phyloP scores from a whole-genome alignment of 345 rosid genomes.

The Gossypium sturtianum region DNA sequence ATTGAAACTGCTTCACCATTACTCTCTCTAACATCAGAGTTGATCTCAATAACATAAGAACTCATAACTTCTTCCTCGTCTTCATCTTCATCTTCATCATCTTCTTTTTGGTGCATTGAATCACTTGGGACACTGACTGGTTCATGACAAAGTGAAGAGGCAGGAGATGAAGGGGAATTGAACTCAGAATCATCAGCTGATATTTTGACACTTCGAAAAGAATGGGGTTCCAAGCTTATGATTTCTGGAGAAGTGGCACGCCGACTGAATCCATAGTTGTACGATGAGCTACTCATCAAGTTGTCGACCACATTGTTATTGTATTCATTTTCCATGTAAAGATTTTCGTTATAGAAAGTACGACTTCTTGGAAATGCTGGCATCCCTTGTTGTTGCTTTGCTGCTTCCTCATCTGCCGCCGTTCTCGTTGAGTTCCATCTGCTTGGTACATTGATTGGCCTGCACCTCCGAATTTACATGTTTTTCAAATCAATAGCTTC shows the following conservation, averaged over 20 bases:
- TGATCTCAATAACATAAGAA: constrained; percentile 84
- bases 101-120: constrained; percentile 22
- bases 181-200: constrained; percentile 54
- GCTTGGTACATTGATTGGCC: constrained; percentile 74
- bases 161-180: constrained; percentile 69
- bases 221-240: constrained; percentile 12
- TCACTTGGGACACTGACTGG: constrained; percentile 8
- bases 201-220: constrained; percentile 35
- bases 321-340: constrained; percentile 29
- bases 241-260: constrained; percentile 67
- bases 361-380: constrained; percentile 12
- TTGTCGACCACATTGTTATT: constrained; percentile 19
- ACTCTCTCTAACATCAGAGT: constrained; percentile 44
- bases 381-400: constrained; percentile 23
- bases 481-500: background rate
- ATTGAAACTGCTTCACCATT: constrained; percentile 42
- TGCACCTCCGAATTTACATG: constrained; percentile 5
- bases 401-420: constrained; percentile 25
- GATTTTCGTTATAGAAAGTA: constrained; percentile 25
- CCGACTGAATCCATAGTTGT: constrained; percentile 27
- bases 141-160: constrained; percentile 59
- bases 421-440: constrained; percentile 53
- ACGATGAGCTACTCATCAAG: constrained; percentile 30
- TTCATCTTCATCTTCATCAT: constrained; percentile 40
- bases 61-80: constrained; percentile 52